A percentile compares a stretch with the other conserved stretches of the same genome.
Evolutionary conservation across 306 rosid species (phyloP).

Genomic region (Sicyos baderoa): DNA sequence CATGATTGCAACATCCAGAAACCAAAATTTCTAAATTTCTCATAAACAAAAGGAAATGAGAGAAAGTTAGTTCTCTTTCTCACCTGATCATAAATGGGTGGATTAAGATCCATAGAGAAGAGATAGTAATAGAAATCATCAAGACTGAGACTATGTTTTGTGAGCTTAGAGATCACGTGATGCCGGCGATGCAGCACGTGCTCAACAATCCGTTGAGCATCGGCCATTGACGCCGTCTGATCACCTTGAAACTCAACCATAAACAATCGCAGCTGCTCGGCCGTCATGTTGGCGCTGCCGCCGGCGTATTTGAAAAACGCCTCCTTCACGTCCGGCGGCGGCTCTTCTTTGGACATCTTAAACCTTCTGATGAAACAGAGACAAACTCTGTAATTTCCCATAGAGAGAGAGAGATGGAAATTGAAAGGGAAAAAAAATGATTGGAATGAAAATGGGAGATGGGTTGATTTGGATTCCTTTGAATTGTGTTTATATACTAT

Average conservation of each 20-base stretch:
- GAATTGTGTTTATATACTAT: slow-evolving; percentile 6
- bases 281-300: slow-evolving; percentile 31
- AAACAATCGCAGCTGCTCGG: slow-evolving; percentile 49
- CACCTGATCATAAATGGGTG: slow-evolving; percentile 48
- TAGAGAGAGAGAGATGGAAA: slow-evolving; percentile 10
- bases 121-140: slow-evolving; percentile 58
- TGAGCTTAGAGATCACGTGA: slow-evolving; percentile 18
- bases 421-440: not conserved
- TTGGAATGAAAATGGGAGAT: not conserved
- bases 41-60: not conserved
- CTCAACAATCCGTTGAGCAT: slow-evolving; percentile 34
- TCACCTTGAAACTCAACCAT: slow-evolving; percentile 52
- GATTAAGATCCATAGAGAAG: slow-evolving; percentile 47
- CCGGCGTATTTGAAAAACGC: slow-evolving; percentile 38
- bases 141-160: slow-evolving; percentile 27
- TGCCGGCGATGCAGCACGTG: slow-evolving; percentile 28
- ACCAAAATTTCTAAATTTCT: not conserved
- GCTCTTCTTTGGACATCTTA: slow-evolving; percentile 41
- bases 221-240: slow-evolving; percentile 26
- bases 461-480: slow-evolving; percentile 5
- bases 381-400: slow-evolving; percentile 82
- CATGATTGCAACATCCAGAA: too few relatives aligned
- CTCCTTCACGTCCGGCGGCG: slow-evolving; percentile 58
- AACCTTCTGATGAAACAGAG: slow-evolving; percentile 61
- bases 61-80: too few relatives aligned